Conservation (phyloP, 2,329 filamentous ascomycete species). For the Dendrostoma leiphaemia region DNA sequence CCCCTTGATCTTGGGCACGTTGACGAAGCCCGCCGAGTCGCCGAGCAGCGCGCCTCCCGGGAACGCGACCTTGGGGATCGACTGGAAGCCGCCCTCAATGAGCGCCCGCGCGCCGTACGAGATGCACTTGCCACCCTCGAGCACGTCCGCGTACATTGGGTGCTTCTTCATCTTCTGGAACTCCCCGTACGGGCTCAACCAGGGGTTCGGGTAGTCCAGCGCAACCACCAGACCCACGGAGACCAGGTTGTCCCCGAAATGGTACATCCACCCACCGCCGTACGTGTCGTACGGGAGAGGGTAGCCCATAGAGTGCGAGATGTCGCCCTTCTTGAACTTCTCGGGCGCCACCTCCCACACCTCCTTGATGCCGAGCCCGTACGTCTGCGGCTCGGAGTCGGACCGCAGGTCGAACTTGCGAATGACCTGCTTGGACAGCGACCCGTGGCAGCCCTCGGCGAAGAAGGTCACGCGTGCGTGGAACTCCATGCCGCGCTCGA, state of each 20-base stretch:
- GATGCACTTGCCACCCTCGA: conserved; percentile 97
- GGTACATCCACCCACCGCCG: conserved; percentile 98
- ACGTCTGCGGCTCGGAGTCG: conserved; percentile 92
- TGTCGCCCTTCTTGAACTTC: conserved; percentile 83
- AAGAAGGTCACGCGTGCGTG: conserved; percentile 89
- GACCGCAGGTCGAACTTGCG: conserved; percentile 89
- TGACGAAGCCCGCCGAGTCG: conserved; percentile 94
- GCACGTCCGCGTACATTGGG: conserved; percentile 78
- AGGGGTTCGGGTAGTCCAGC: conserved; percentile 94
- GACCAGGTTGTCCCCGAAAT: conserved; percentile 97
- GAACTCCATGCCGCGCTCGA: conserved; percentile 98
- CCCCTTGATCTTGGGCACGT: conserved; percentile 97
- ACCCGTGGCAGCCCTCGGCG: conserved; percentile 93
- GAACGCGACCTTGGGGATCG: conserved; percentile 94
- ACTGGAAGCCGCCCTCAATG: conserved; percentile 95
- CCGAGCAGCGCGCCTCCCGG: conserved; percentile 94
- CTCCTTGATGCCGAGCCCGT: conserved; percentile 91
- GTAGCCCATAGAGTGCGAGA: conserved; percentile 90
- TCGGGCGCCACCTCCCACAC: conserved; percentile 95
- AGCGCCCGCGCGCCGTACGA: conserved; percentile 92
- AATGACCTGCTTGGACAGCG: conserved; percentile 89
- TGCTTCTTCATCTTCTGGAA: conserved; percentile 99
- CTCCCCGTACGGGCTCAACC: conserved; percentile 91
- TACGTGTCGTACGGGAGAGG: conserved; percentile 87
- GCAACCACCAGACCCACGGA: conserved; percentile 88